phyloP scores from a whole-genome alignment of 83 land plant genomes.

The Picea mariana region DNA sequence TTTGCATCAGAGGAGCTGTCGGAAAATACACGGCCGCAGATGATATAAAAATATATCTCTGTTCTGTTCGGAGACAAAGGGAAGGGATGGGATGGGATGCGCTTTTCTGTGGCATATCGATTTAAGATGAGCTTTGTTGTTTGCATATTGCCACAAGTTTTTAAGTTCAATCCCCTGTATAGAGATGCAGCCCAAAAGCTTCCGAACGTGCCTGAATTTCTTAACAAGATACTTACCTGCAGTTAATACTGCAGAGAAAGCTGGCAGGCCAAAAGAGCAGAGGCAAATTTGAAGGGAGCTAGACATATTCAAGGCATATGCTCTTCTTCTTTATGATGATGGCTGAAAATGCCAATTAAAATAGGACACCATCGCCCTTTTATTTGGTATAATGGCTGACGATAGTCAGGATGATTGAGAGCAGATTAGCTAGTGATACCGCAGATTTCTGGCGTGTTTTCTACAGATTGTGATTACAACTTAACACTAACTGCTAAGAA shows the following conservation, averaged over 20 bases:
- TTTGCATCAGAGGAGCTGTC: background rate
- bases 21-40: constrained; percentile 5
- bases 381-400: background rate
- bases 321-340: background rate
- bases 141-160: background rate
- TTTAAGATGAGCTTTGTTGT: background rate
- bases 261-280: too few species aligned
- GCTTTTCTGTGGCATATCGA: background rate
- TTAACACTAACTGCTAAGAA: background rate
- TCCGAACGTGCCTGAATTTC: background rate
- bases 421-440: background rate
- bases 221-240: background rate
- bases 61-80: background rate
- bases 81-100: background rate
- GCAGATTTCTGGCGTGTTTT: constrained; percentile 3
- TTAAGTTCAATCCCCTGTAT: constrained; percentile 4
- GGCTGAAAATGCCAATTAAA: background rate
- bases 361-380: background rate
- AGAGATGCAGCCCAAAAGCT: background rate
- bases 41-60: background rate
- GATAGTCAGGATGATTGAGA: background rate
- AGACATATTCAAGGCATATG: constrained; percentile 3
- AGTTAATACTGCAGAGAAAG: background rate
- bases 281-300: background rate
- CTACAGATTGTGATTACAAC: background rate